Conservation (phyloP, 306 rosid genomes). For the Lathyrus tuberosus region DNA sequence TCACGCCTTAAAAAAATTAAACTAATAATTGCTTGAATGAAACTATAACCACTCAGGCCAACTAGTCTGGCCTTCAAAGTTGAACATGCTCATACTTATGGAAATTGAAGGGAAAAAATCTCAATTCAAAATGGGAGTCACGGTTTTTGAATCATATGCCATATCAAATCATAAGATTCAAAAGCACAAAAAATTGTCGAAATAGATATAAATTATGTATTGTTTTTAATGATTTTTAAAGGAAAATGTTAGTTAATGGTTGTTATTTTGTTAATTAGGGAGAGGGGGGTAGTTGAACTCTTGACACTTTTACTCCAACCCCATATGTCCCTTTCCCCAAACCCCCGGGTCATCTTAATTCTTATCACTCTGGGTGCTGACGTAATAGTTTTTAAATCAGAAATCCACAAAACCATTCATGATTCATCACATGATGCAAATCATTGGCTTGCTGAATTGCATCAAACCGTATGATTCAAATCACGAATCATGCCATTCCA, state of each 20-base stretch:
- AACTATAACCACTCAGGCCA: conserved; percentile 9
- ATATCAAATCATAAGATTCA: too few relatives aligned
- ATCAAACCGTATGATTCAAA: background rate
- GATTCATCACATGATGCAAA: conserved; percentile 2
- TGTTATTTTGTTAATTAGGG: too few relatives aligned
- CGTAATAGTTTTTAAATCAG: background rate
- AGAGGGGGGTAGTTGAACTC: too few relatives aligned
- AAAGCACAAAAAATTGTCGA: too few relatives aligned
- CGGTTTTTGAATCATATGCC: background rate
- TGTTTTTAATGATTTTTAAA: too few relatives aligned
- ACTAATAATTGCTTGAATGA: conserved; percentile 14
- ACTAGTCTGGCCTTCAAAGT: background rate
- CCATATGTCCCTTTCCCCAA: background rate
- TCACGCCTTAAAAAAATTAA: conserved; percentile 1
- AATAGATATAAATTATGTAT: too few relatives aligned
- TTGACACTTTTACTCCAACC: background rate
- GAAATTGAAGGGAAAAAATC: conserved; percentile 18
- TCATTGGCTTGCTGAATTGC: background rate
- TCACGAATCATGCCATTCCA: conserved; percentile 2
- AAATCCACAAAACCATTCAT: conserved; percentile 4
- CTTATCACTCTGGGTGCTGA: background rate
- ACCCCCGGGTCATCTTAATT: background rate
- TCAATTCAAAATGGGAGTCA: background rate
- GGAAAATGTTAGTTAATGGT: too few relatives aligned
- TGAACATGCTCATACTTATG: background rate